phyloP scores from a whole-genome alignment of 2,329 filamentous ascomycete genomes.

The Beauveria brongniartii region DNA sequence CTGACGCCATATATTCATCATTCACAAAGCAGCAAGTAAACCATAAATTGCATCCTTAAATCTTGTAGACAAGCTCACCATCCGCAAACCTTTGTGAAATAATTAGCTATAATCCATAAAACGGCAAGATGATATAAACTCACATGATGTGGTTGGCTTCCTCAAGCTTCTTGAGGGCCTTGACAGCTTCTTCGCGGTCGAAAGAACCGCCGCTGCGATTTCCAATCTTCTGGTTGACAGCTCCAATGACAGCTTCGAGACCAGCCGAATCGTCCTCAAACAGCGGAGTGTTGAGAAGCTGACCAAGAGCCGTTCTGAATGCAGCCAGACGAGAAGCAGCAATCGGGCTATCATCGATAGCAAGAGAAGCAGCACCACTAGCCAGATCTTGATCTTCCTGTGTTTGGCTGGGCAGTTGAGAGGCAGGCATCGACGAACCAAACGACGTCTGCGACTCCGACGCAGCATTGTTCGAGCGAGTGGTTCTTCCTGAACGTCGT shows the following conservation, averaged over 20 bases:
- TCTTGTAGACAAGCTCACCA: slow-evolving; percentile 62
- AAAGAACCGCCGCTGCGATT: slow-evolving; percentile 51
- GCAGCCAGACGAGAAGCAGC: slow-evolving; percentile 54
- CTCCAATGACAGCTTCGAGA: slow-evolving; percentile 64
- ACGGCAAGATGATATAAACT: slow-evolving; percentile 31
- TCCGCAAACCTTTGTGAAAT: slow-evolving; percentile 40
- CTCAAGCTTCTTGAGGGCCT: slow-evolving; percentile 72
- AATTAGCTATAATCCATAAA: slow-evolving; percentile 15
- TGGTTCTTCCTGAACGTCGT: slow-evolving; percentile 32
- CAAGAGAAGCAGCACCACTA: slow-evolving; percentile 32
- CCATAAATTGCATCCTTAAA: slow-evolving; percentile 34
- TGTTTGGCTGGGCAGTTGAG: slow-evolving; percentile 50
- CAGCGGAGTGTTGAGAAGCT: slow-evolving; percentile 71
- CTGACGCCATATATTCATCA: slow-evolving; percentile 5
- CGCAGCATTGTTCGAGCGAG: slow-evolving; percentile 28
- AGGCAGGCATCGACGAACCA: slow-evolving; percentile 72
- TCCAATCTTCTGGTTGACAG: slow-evolving; percentile 67
- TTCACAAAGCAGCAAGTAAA: neutral
- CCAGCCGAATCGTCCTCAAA: slow-evolving; percentile 81
- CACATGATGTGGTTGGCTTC: slow-evolving; percentile 88
- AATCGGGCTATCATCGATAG: slow-evolving; percentile 42
- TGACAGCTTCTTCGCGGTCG: slow-evolving; percentile 60
- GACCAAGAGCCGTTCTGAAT: slow-evolving; percentile 77
- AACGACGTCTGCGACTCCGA: slow-evolving; percentile 52
- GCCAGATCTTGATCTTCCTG: slow-evolving; percentile 36